Percentiles rank a stretch among this genome's conserved stretches.
These are phyloP conservation scores for Gautieria morchelliformis DNA, from an alignment of 768 basidiomycete genomes.

Conservation along the genomic window DNA sequence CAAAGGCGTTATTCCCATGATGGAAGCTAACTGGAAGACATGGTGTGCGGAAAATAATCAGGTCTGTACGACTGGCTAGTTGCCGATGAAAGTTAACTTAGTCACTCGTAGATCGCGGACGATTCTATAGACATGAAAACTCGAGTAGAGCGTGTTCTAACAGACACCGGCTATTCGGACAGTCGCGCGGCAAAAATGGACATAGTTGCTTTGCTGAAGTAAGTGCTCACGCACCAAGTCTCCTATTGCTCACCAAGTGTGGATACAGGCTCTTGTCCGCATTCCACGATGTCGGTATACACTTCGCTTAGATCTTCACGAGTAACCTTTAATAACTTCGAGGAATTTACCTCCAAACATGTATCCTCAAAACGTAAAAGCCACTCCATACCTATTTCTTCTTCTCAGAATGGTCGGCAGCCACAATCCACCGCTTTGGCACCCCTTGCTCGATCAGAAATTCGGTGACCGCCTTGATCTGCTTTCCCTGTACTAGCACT, in stretches of 20 bases:
- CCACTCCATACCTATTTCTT: conserved; percentile 11
- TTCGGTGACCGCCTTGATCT: conserved; percentile 54
- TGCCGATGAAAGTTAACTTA: background rate
- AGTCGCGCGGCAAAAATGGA: conserved; percentile 88
- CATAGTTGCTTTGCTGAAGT: conserved; percentile 86
- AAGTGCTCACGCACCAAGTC: conserved; percentile 17
- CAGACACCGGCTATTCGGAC: conserved; percentile 63
- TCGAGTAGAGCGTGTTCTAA: conserved; percentile 64
- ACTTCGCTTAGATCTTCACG: conserved; percentile 5
- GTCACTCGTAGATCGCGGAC: conserved; percentile 45
- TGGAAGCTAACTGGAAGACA: conserved; percentile 88
- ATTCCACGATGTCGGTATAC: conserved; percentile 26
- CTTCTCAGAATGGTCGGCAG: conserved; percentile 25
- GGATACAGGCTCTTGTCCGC: conserved; percentile 52
- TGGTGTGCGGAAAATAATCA: conserved; percentile 78
- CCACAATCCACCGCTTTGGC: conserved; percentile 74
- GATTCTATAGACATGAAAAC: conserved; percentile 61
- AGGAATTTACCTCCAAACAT: too few species aligned
- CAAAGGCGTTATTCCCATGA: conserved; percentile 89
- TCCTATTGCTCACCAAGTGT: conserved; percentile 1
- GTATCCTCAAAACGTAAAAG: background rate
- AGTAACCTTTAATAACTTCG: too few species aligned
- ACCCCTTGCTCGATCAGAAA: conserved; percentile 62
- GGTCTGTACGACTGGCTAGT: conserved; percentile 25
- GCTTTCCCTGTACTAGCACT: conserved; percentile 81